Conservation (phyloP, 768 basidiomycete species). For the Rhodotorula graminis region DNA sequence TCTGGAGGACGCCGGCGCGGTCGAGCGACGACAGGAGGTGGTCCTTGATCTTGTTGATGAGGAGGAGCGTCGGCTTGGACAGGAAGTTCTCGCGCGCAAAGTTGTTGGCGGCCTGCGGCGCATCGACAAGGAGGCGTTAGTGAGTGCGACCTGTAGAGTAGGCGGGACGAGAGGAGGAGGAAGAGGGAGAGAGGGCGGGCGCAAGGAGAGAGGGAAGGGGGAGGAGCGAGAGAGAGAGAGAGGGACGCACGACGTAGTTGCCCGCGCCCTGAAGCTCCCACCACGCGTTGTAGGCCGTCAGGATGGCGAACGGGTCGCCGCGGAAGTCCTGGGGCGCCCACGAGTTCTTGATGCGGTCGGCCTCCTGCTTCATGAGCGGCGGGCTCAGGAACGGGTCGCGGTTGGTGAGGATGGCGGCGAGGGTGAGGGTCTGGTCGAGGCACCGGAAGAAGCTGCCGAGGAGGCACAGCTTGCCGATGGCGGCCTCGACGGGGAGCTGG, state of each 20-base stretch:
- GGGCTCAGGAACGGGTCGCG: slow-evolving; percentile 88
- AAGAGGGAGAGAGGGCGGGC: neutral
- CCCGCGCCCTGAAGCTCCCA: slow-evolving; percentile 63
- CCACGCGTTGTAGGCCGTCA: slow-evolving; percentile 80
- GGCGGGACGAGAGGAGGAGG: too few species aligned
- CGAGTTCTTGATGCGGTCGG: slow-evolving; percentile 65
- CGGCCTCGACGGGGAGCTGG: slow-evolving; percentile 81
- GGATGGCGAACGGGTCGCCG: slow-evolving; percentile 73
- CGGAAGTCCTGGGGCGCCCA: slow-evolving; percentile 71
- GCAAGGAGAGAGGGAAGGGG: neutral
- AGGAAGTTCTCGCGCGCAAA: slow-evolving; percentile 85
- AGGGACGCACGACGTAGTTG: slow-evolving; percentile 51
- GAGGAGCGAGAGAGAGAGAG: neutral
- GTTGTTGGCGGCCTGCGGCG: slow-evolving; percentile 56
- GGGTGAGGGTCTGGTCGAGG: slow-evolving; percentile 59
- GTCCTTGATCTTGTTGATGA: slow-evolving; percentile 72
- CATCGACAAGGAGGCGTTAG: too few species aligned
- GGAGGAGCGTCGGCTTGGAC: slow-evolving; percentile 72
- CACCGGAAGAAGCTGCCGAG: slow-evolving; percentile 91
- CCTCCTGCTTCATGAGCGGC: slow-evolving; percentile 61
- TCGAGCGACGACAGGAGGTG: slow-evolving; percentile 74
- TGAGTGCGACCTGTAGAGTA: too few species aligned
- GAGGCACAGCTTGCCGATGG: slow-evolving; percentile 80
- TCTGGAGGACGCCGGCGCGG: slow-evolving; percentile 72
- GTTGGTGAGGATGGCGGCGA: slow-evolving; percentile 84